Percentiles rank a stretch among this genome's conserved stretches.
Conservation (phyloP, 2,329 filamentous ascomycete genomes). For the Domatiomyces catenatus region DNA sequence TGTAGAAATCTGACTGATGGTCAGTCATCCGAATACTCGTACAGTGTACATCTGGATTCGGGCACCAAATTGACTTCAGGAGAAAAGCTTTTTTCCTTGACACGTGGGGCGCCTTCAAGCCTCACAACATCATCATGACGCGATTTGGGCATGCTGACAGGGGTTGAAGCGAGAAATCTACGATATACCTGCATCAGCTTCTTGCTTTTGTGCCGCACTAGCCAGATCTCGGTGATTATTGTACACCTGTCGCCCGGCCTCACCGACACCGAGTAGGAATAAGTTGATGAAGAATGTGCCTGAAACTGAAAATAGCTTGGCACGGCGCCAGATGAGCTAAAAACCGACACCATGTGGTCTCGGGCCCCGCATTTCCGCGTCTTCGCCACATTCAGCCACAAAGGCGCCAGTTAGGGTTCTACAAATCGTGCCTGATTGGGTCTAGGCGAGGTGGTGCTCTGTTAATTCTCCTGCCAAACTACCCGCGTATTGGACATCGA, state of each 20-base stretch:
- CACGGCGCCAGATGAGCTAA: not conserved
- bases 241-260: not conserved
- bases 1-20: too few relatives aligned
- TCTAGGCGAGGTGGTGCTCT: not conserved
- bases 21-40: too few relatives aligned
- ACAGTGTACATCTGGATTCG: too few relatives aligned
- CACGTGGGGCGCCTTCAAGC: too few relatives aligned
- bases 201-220: too few relatives aligned
- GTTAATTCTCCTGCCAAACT: not conserved
- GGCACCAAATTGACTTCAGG: too few relatives aligned
- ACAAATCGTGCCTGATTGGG: not conserved
- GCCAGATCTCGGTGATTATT: conserved; percentile 19
- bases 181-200: too few relatives aligned
- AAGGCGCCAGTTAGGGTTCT: not conserved
- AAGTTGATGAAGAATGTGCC: not conserved
- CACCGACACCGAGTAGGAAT: not conserved
- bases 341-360: not conserved
- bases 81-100: too few relatives aligned
- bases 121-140: too few relatives aligned
- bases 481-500: not conserved
- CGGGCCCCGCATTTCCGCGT: not conserved
- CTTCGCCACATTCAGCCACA: not conserved
- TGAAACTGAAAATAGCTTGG: not conserved
- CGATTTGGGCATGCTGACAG: too few relatives aligned
- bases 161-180: too few relatives aligned